phyloP scores from a whole-genome alignment of 306 rosid species.

The Abrus precatorius region DNA sequence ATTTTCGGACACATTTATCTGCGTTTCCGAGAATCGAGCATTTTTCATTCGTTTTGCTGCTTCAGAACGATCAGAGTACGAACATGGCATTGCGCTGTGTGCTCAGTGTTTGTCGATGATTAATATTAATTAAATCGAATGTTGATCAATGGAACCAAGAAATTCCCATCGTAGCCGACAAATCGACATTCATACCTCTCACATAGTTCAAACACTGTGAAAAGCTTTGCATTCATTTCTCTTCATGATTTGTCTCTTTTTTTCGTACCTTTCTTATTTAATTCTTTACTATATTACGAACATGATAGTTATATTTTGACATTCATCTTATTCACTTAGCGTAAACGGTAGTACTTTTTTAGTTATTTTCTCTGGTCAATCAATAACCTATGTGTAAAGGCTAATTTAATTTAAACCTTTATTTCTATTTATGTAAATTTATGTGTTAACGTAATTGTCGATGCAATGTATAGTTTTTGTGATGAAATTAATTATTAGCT shows the following conservation, averaged over 20 bases:
- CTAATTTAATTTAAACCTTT: too few species aligned
- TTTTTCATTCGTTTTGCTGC: constrained; percentile 8
- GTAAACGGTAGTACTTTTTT: not conserved
- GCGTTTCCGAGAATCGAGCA: not conserved
- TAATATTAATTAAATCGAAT: not conserved
- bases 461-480: not conserved
- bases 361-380: not conserved
- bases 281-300: constrained; percentile 30
- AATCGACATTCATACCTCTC: not conserved
- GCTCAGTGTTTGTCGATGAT: constrained; percentile 10
- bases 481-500: not conserved
- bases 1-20: constrained; percentile 15
- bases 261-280: not conserved
- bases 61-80: constrained; percentile 14
- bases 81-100: not conserved
- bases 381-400: not conserved
- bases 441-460: too few species aligned
- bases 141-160: not conserved
- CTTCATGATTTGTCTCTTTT: not conserved
- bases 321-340: not conserved
- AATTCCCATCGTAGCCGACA: not conserved
- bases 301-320: not conserved
- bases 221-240: constrained; percentile 41
- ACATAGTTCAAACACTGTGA: constrained; percentile 18
- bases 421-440: too few species aligned